Percentiles rank a stretch among this genome's conserved stretches.
Conservation (phyloP, 805 yeast species). For the Nakazawaea holstii region DNA sequence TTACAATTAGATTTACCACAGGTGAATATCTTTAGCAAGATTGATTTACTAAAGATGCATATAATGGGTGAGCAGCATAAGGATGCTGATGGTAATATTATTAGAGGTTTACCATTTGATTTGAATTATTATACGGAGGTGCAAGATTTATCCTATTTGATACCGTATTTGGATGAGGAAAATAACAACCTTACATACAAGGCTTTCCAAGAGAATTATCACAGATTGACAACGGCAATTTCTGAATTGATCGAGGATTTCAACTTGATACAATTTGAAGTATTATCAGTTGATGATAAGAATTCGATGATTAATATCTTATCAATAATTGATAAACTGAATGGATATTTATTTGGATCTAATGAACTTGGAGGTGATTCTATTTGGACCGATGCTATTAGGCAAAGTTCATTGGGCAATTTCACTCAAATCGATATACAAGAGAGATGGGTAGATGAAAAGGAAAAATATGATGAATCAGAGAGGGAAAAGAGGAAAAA, state of each 20-base stretch:
- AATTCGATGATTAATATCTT: slow-evolving; percentile 83
- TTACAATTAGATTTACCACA: slow-evolving; percentile 90
- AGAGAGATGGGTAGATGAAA: slow-evolving; percentile 92
- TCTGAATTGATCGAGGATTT: slow-evolving; percentile 85
- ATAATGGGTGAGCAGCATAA: slow-evolving; percentile 21
- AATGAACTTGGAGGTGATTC: slow-evolving; percentile 97
- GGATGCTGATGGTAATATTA: slow-evolving; percentile 37
- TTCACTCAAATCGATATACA: slow-evolving; percentile 66
- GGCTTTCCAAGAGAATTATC: slow-evolving; percentile 40
- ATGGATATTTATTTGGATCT: slow-evolving; percentile 89
- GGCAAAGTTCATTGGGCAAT: slow-evolving; percentile 55
- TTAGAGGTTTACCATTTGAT: slow-evolving; percentile 59
- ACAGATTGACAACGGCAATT: slow-evolving; percentile 66
- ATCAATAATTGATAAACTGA: slow-evolving; percentile 79
- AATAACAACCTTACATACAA: slow-evolving; percentile 58
- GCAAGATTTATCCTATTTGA: slow-evolving; percentile 68
- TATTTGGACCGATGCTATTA: slow-evolving; percentile 93
- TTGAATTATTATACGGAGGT: slow-evolving; percentile 89
- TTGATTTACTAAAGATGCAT: slow-evolving; percentile 68
- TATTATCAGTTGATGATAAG: slow-evolving; percentile 86
- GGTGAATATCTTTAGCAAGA: slow-evolving; percentile 85
- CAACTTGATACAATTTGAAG: slow-evolving; percentile 83
- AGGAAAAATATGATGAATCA: slow-evolving; percentile 66
- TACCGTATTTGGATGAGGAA: slow-evolving; percentile 68
- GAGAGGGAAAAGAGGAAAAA: slow-evolving; percentile 42